These are phyloP conservation scores for Ailanthus altissimus DNA, from an alignment of 345 rosid genomes.

Conservation along the genomic window DNA sequence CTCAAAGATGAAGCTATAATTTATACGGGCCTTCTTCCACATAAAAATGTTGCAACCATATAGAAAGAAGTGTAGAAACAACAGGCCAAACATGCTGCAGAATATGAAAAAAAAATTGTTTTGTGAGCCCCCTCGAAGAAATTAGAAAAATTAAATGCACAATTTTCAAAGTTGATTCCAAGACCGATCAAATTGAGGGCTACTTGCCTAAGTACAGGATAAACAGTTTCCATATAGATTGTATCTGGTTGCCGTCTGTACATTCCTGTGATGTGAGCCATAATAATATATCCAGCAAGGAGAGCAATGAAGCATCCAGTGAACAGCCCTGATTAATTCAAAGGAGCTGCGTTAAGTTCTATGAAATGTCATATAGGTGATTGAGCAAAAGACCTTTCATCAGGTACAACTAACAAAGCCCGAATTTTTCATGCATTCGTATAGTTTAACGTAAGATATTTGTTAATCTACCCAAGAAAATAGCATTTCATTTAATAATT, in stretches of 20 bases:
- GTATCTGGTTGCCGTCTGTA: slow-evolving; percentile 63
- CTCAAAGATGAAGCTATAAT: slow-evolving; percentile 93
- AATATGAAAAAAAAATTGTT: slow-evolving; percentile 12
- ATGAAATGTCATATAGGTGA: neutral
- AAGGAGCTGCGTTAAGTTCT: slow-evolving; percentile 16
- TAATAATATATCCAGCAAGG: slow-evolving; percentile 76
- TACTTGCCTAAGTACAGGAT: slow-evolving; percentile 93
- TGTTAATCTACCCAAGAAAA: neutral
- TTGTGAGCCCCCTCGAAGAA: slow-evolving; percentile 3
- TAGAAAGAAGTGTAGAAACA: slow-evolving; percentile 83
- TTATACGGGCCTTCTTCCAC: slow-evolving; percentile 92
- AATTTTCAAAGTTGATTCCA: slow-evolving; percentile 1
- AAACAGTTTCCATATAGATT: slow-evolving; percentile 92
- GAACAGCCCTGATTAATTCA: slow-evolving; percentile 70
- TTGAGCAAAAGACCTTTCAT: neutral
- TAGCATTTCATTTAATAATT: neutral
- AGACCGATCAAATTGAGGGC: neutral
- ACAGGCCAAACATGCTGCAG: slow-evolving; percentile 91
- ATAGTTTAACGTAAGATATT: neutral
- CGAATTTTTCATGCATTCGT: neutral
- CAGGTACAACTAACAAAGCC: too few relatives aligned
- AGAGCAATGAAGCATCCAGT: slow-evolving; percentile 89
- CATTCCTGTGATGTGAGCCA: slow-evolving; percentile 90
- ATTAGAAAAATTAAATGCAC: neutral
- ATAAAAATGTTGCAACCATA: slow-evolving; percentile 94